Evolutionary conservation across 2,329 filamentous ascomycete species (phyloP).

Genomic region (Fusarium sp.): DNA sequence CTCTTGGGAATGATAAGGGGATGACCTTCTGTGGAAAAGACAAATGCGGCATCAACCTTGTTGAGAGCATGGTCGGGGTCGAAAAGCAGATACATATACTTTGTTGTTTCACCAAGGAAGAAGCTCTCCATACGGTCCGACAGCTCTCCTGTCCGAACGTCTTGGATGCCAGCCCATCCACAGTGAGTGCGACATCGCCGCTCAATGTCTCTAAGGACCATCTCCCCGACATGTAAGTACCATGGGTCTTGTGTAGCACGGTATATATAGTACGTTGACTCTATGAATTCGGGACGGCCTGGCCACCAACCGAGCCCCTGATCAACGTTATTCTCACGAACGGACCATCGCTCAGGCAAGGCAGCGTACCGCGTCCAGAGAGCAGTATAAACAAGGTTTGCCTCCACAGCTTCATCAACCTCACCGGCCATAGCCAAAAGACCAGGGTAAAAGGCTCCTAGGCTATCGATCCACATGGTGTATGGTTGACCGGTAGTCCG

Average conservation of each 20-base stretch:
- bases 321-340: constrained; percentile 86
- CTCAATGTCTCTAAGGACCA: constrained; percentile 91
- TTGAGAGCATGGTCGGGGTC: constrained; percentile 90
- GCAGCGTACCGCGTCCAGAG: constrained; percentile 97
- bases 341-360: constrained; percentile 93
- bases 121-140: constrained; percentile 99
- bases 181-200: constrained; percentile 91
- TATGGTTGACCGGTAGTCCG: constrained; percentile 88
- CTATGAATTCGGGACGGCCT: constrained; percentile 94
- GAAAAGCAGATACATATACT: constrained; percentile 95
- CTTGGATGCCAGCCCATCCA: constrained; percentile 92
- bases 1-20: constrained; percentile 83
- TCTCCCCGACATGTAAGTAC: constrained; percentile 96
- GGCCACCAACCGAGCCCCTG: constrained; percentile 94
- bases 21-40: constrained; percentile 97
- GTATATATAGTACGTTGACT: constrained; percentile 97
- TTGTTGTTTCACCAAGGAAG: constrained; percentile 95
- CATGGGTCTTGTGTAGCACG: constrained; percentile 93
- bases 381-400: constrained; percentile 91
- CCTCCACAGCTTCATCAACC: constrained; percentile 90
- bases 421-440: constrained; percentile 89
- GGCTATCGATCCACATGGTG: constrained; percentile 95
- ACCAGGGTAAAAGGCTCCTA: constrained; percentile 96
- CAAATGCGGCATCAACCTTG: constrained; percentile 85
- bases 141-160: constrained; percentile 86